Conservation (phyloP, 352 stramenopile species). For the Pythium periplocum region DNA sequence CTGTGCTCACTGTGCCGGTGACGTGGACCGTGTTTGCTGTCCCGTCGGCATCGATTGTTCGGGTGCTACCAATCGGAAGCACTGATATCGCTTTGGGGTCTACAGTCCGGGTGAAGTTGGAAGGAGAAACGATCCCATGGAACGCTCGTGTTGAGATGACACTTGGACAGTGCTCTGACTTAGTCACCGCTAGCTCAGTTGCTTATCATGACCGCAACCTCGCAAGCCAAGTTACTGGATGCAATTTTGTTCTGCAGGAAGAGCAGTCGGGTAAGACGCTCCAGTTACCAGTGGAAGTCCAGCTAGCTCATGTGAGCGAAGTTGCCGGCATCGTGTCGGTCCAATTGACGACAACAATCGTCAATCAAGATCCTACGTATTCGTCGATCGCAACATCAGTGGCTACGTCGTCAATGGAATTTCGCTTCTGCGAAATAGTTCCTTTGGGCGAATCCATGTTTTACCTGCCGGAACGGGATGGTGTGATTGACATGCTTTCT, state of each 20-base stretch:
- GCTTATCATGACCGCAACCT: background rate
- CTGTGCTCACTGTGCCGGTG: constrained; percentile 15
- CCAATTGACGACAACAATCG: constrained; percentile 4
- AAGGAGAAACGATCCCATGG: background rate
- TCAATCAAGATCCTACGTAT: background rate
- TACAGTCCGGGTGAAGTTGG: constrained; percentile 2
- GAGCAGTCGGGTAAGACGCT: background rate
- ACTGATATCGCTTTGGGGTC: constrained; percentile 1
- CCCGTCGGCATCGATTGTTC: background rate
- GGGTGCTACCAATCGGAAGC: constrained; percentile 7
- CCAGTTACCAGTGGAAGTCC: constrained; percentile 14
- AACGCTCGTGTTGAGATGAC: constrained; percentile 3
- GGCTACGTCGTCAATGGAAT: constrained; percentile 4
- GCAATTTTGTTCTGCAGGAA: constrained; percentile 14
- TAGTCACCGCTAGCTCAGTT: background rate
- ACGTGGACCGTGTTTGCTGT: constrained; percentile 11
- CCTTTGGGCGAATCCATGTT: constrained; percentile 2
- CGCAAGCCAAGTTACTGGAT: constrained; percentile 4
- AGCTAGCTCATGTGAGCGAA: constrained; percentile 8
- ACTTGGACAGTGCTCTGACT: constrained; percentile 5
- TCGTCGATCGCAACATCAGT: constrained; percentile 7
- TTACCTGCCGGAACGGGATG: background rate
- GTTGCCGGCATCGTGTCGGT: constrained; percentile 1
- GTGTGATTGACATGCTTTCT: no score
- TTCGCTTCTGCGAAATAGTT: constrained; percentile 13